Conservation (phyloP, 352 stramenopile genomes). For the Phytophthora pluvialis region DNA sequence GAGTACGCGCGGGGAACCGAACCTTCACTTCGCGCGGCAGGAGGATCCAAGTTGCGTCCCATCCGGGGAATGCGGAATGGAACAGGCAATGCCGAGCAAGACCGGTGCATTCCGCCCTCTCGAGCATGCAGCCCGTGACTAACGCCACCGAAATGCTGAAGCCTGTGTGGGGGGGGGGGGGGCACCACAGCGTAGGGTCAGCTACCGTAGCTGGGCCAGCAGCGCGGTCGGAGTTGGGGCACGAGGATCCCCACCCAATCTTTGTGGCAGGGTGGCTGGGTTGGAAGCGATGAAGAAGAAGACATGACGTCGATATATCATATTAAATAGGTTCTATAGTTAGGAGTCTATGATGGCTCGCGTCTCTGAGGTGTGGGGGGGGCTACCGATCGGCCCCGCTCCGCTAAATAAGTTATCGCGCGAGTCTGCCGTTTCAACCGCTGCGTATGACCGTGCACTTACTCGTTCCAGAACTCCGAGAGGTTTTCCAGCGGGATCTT, state of each 20-base stretch:
- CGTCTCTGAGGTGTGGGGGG: neutral
- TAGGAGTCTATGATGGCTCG: constrained; percentile 28
- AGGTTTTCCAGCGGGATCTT: constrained; percentile 76
- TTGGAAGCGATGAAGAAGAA: neutral
- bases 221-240: neutral
- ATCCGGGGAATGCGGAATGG: constrained; percentile 25
- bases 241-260: constrained; percentile 1
- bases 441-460: constrained; percentile 12
- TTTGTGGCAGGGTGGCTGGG: constrained; percentile 2
- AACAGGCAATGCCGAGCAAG: constrained; percentile 9
- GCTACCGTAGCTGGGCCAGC: neutral
- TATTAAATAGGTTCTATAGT: constrained; percentile 51
- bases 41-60: constrained; percentile 19
- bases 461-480: constrained; percentile 77
- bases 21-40: constrained; percentile 21
- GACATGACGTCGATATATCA: constrained; percentile 7
- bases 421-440: constrained; percentile 12
- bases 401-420: constrained; percentile 31
- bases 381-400: constrained; percentile 26
- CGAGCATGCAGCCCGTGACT: constrained; percentile 13
- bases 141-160: constrained; percentile 27
- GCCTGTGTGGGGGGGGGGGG: neutral
- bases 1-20: constrained; percentile 9
- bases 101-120: constrained; percentile 30
- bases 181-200: too few species aligned